A percentile compares a stretch with the other conserved stretches of the same genome.
Evolutionary conservation across 1,284 basidiomycete species (phyloP).

Genomic region (Athelia psychrophila): DNA sequence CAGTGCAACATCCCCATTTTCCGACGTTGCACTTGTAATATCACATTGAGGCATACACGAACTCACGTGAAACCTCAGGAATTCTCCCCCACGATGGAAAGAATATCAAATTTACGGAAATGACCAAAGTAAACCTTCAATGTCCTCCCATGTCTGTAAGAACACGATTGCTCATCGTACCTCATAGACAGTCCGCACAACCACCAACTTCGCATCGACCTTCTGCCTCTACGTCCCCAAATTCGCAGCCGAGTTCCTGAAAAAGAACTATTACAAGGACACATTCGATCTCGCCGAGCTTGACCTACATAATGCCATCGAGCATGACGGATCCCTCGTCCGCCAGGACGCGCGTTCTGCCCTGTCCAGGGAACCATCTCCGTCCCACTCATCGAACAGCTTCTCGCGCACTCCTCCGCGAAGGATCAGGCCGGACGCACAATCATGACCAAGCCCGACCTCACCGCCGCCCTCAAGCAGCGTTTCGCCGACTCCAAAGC

Average conservation of each 20-base stretch:
- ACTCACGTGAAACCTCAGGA: conserved; percentile 36
- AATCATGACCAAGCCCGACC: conserved; percentile 51
- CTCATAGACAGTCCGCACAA: conserved; percentile 38
- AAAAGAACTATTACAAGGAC: conserved; percentile 52
- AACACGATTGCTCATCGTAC: background rate
- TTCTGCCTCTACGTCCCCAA: conserved; percentile 66
- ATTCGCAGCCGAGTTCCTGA: conserved; percentile 40
- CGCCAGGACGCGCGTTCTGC: conserved; percentile 24
- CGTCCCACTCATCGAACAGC: conserved; percentile 48
- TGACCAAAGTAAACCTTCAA: conserved; percentile 24
- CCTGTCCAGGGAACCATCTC: conserved; percentile 26
- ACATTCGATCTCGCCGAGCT: conserved; percentile 64
- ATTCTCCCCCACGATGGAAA: conserved; percentile 65
- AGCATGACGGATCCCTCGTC: conserved; percentile 72
- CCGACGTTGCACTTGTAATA: background rate
- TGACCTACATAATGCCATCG: conserved; percentile 71
- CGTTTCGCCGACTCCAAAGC: conserved; percentile 53
- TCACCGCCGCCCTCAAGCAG: conserved; percentile 52
- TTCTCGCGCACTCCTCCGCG: conserved; percentile 58
- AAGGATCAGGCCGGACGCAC: conserved; percentile 43
- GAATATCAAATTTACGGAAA: conserved; percentile 61
- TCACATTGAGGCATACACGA: background rate
- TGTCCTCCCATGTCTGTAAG: background rate
- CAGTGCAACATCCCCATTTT: background rate
- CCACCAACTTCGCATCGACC: conserved; percentile 67